Evolutionary conservation across 2,329 filamentous ascomycete genomes (phyloP), one percentile per base, ranked within the genome.

Genomic region (Ustilaginoidea virens): DNA sequence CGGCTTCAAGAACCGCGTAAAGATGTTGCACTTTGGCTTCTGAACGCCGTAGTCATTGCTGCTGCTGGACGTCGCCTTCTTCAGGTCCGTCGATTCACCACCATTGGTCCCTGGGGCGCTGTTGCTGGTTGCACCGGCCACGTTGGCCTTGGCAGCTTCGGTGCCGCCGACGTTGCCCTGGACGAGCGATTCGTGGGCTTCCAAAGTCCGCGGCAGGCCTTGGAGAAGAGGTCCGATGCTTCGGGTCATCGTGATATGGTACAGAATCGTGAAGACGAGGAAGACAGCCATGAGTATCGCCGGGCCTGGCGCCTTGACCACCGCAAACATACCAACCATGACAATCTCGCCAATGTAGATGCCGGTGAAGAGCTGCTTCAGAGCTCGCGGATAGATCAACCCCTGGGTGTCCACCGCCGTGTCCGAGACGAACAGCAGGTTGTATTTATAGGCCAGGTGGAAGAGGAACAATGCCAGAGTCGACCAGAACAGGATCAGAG

Each of bases 391-490:
- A 47, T 93, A 96, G 44, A 83, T 74, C 14, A 87, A 72, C 27
- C 90, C 87, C 44, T 82, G 82, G 27, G 85, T 93, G 47, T 96
- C 86, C 37, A 92, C 74, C 36, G 74, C 62, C 9, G 78, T 68
- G 39, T 85, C 78, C 27, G 72, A 76, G 10, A 90, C 80, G 48
- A 81, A 93, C 14, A 93, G 61, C 30, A 93, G 53, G 53, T 87
- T 86, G 64, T 93, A 92, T 21, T 80, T 71, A 58, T 85, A 92
- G 30, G 81, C 79, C 29, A 82, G 63, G 52, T 92, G 90, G 58
- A 92, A 81, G 27, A 92, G 58, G 23, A 62, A 69, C 37, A 93
- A 68, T 19, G 79, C 83, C 22, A 86, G 58, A 1, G 76, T 73
- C 0, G 81, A 80, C 51, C 92, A 92, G 23, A 76, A 74, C 12